Conservation (phyloP, 2,329 filamentous ascomycete species). For the Hymenoscyphus salicellus region DNA sequence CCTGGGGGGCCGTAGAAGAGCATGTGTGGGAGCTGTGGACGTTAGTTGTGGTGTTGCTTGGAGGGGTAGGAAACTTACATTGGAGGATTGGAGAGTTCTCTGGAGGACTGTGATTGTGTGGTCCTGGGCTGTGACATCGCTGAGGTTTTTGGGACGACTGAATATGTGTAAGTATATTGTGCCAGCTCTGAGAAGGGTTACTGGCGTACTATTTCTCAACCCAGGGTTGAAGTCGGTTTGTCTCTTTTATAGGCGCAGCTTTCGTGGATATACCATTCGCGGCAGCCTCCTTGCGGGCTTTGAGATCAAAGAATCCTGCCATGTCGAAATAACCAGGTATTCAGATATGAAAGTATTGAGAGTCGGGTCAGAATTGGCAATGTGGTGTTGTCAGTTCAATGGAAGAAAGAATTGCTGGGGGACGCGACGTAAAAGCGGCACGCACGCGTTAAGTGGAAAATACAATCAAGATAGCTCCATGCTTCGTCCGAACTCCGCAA, state of each 20-base stretch:
- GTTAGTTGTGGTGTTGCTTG: constrained; percentile 19
- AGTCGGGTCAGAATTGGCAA: background rate
- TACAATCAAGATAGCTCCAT: too few species aligned
- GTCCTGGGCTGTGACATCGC: constrained; percentile 95
- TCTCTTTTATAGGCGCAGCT: constrained; percentile 59
- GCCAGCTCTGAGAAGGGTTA: background rate
- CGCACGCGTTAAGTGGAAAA: background rate
- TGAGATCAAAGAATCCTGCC: constrained; percentile 93
- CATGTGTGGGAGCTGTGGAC: constrained; percentile 84
- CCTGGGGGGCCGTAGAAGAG: constrained; percentile 98
- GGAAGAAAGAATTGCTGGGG: background rate
- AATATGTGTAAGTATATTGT: constrained; percentile 33
- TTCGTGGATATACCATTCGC: constrained; percentile 64
- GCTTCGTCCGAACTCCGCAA: too few species aligned
- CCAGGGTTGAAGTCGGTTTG: constrained; percentile 78
- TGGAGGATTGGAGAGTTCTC: constrained; percentile 89
- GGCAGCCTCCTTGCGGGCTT: constrained; percentile 81
- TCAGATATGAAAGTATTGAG: background rate
- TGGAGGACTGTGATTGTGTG: constrained; percentile 92
- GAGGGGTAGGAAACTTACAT: constrained; percentile 50
- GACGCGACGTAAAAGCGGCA: background rate
- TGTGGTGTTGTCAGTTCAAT: background rate
- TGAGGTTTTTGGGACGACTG: constrained; percentile 88
- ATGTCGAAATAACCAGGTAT: constrained; percentile 45
- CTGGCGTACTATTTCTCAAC: constrained; percentile 90